phyloP scores from a whole-genome alignment of 169 alveolate species.

The Neospora caninum region DNA sequence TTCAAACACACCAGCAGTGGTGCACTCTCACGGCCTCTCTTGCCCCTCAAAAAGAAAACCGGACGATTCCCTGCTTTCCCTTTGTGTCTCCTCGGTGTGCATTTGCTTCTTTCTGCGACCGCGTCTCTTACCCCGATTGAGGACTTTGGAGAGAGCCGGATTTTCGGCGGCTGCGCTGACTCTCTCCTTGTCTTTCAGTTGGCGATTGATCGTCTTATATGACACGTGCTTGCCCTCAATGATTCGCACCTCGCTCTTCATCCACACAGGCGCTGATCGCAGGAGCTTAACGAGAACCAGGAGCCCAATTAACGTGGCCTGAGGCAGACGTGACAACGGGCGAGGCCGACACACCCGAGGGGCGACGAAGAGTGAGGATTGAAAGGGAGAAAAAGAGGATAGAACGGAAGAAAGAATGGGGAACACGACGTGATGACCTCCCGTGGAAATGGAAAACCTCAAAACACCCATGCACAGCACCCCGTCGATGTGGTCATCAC shows the following conservation, averaged over 20 bases:
- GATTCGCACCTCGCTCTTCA: conserved; percentile 83
- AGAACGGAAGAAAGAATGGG: background rate
- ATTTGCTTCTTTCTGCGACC: too few species aligned
- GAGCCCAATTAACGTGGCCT: conserved; percentile 96
- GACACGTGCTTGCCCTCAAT: conserved; percentile 83
- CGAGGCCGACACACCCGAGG: background rate
- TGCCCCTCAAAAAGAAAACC: background rate
- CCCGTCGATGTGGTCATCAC: too few species aligned
- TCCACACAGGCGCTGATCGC: conserved; percentile 87
- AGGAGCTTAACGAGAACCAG: conserved; percentile 92
- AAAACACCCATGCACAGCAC: too few species aligned
- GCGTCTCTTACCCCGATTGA: conserved; percentile 45
- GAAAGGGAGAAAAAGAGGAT: background rate
- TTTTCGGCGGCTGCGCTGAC: conserved; percentile 96
- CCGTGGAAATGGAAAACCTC: too few species aligned
- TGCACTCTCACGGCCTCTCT: too few species aligned
- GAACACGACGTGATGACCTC: too few species aligned
- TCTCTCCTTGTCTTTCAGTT: conserved; percentile 96
- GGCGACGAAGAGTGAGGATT: background rate
- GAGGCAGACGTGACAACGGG: background rate
- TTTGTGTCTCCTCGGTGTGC: too few species aligned
- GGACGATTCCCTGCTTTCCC: background rate
- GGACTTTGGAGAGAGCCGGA: conserved; percentile 57
- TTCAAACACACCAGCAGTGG: too few species aligned
- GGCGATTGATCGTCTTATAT: conserved; percentile 92